Evolutionary conservation across 1,284 basidiomycete species (phyloP), one percentile per base, ranked within the genome.

Genomic region (Athelia sp.): DNA sequence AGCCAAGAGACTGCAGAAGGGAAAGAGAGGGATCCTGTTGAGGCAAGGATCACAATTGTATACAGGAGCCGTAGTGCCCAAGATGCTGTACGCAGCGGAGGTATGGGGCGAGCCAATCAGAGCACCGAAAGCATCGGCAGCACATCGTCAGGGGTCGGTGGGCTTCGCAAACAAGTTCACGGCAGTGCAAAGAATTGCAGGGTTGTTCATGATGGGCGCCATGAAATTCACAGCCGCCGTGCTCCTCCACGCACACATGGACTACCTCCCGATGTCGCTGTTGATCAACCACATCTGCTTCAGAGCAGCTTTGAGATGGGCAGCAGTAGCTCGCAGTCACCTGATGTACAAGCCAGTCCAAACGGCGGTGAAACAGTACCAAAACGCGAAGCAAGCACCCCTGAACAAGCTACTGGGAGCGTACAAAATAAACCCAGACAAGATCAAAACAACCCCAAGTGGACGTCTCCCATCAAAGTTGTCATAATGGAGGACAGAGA

Each of bases 151-250:
- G 2, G 56, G 57, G 2, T 59, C 59, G 1, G 50, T 61, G 0
- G 48, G 54, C 1, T 29, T 17, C 4, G 51, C 58, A 3, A 36
- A 50, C 45, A 10, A 50, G 42, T 14, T 56, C 13, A 29, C 19
- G 19, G 18, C n/a, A 1, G 26, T 62, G 34, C 56, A 66, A 26
- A 50, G 61, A 15, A 32, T 53, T 6, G 62, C 58, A 22, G 35
- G 52, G 2, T 35, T 60, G 1, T 35, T 49, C 11, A 59, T 61
- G 14, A 56, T 56, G 9, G 63, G 65, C 14, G 61, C 54, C 0
- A 31, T 64, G 23, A 51, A 50, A 2, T 52, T 58, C 22, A 58
- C 63, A 6, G 53, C 63, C 0, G 60, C 54, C 8, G 60, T 60
- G 45, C n/a, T 56, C 0, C 44, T 64, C 4, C 54, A 65, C 26